These are phyloP conservation scores for Zalaria obscura DNA, from an alignment of 2,329 filamentous ascomycete species.

Conservation along the genomic window DNA sequence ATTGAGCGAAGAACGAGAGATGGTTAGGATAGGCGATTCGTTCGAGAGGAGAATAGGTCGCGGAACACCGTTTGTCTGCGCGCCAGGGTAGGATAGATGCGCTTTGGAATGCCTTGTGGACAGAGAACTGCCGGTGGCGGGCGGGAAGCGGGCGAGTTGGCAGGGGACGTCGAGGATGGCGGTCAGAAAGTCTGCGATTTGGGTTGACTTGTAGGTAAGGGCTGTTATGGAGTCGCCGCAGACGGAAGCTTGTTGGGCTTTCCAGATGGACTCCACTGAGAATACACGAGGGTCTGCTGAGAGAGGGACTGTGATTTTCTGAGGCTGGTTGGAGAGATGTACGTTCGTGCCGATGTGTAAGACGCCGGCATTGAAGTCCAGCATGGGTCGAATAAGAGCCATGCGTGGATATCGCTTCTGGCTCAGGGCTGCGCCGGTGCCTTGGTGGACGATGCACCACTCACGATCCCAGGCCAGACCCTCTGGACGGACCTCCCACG, in stretches of 20 bases:
- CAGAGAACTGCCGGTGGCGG: constrained; percentile 37
- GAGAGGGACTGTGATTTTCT: constrained; percentile 39
- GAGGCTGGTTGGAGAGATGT: too few relatives aligned
- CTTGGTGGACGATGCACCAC: constrained; percentile 86
- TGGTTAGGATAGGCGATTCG: constrained; percentile 80
- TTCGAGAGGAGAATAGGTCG: constrained; percentile 70
- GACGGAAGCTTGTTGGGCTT: constrained; percentile 43
- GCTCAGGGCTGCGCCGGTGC: constrained; percentile 69
- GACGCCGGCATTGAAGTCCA: constrained; percentile 56
- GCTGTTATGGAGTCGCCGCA: constrained; percentile 69
- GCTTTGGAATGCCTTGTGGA: constrained; percentile 58
- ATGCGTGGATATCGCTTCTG: constrained; percentile 83
- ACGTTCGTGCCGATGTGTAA: constrained; percentile 40
- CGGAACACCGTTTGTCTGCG: constrained; percentile 14
- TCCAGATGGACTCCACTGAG: constrained; percentile 18
- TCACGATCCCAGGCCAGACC: constrained; percentile 90
- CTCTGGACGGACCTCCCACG: constrained; percentile 69
- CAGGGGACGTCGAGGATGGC: constrained; percentile 63
- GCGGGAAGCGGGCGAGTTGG: constrained; percentile 69
- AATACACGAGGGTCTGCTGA: constrained; percentile 52
- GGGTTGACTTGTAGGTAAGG: constrained; percentile 51
- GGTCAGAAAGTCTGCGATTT: constrained; percentile 67
- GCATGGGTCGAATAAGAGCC: constrained; percentile 61
- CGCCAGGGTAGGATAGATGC: constrained; percentile 41
- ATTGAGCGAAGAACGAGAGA: constrained; percentile 68